Conservation (phyloP, 1,284 basidiomycete genomes). For the Rhodotorula sp. region DNA sequence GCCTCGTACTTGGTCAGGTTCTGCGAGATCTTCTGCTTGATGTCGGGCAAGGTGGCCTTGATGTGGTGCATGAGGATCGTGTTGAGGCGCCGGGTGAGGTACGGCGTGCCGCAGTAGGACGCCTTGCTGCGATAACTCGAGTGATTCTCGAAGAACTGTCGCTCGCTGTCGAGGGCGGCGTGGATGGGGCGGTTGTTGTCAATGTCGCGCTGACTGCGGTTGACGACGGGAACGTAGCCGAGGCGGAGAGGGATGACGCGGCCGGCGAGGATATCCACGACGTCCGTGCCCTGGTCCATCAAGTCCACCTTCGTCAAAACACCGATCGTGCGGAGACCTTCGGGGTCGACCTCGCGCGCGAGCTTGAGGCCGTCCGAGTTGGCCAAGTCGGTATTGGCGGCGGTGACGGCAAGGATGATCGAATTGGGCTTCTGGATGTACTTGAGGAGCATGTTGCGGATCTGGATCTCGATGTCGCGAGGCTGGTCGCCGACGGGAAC, state of each 20-base stretch:
- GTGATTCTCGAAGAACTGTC: constrained; percentile 90
- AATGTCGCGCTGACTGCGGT: constrained; percentile 95
- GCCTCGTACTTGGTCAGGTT: constrained; percentile 82
- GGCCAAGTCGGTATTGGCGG: constrained; percentile 93
- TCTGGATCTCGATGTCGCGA: constrained; percentile 95
- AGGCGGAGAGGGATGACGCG: constrained; percentile 86
- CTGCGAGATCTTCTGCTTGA: constrained; percentile 85
- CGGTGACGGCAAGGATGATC: constrained; percentile 88
- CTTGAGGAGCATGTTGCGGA: constrained; percentile 92
- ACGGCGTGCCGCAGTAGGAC: constrained; percentile 95
- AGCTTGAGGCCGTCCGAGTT: constrained; percentile 97
- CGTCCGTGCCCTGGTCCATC: constrained; percentile 97
- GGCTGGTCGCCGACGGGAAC: constrained; percentile 95
- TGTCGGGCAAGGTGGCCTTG: constrained; percentile 90
- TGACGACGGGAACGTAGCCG: constrained; percentile 95
- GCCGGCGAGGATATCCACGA: constrained; percentile 97
- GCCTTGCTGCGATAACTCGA: constrained; percentile 87
- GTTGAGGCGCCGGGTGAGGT: constrained; percentile 94
- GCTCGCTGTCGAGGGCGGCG: constrained; percentile 82
- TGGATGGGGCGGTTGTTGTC: constrained; percentile 80
- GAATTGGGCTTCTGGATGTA: constrained; percentile 87
- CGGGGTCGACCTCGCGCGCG: constrained; percentile 93
- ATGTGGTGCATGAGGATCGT: constrained; percentile 99
- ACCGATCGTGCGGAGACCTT: constrained; percentile 91
- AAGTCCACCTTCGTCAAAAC: constrained; percentile 97